Percentiles rank a stretch among this genome's conserved stretches.
Evolutionary conservation across 768 basidiomycete genomes (phyloP).

Genomic region (Cystobasidium ongulense): DNA sequence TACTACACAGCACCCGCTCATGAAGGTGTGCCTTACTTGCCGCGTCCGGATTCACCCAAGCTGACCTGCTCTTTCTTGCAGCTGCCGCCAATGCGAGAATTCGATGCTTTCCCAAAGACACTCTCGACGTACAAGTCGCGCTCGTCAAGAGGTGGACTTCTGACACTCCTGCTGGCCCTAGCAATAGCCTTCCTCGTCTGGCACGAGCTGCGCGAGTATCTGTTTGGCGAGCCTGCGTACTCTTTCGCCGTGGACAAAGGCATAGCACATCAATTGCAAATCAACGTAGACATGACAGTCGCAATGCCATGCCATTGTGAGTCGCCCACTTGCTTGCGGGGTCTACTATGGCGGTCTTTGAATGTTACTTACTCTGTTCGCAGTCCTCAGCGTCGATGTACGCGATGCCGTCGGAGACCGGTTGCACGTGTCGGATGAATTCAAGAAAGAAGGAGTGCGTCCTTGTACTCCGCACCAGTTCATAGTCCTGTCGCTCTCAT

Average conservation of each 20-base stretch:
- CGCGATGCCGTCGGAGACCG: constrained; percentile 91
- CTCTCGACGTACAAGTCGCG: constrained; percentile 71
- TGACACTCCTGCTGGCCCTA: constrained; percentile 61
- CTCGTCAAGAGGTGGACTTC: constrained; percentile 69
- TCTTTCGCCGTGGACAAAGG: constrained; percentile 76
- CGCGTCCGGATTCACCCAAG: neutral
- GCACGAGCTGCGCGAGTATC: constrained; percentile 80
- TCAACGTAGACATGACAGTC: constrained; percentile 87
- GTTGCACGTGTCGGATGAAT: constrained; percentile 66
- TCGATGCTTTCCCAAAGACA: constrained; percentile 82
- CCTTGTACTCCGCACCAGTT: constrained; percentile 7
- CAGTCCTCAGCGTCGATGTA: constrained; percentile 78
- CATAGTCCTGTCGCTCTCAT: neutral
- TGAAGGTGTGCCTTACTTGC: constrained; percentile 7
- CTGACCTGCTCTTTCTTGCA: neutral
- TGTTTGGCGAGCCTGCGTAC: constrained; percentile 88
- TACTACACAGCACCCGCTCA: constrained; percentile 15
- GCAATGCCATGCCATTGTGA: constrained; percentile 87
- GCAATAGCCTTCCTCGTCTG: constrained; percentile 66
- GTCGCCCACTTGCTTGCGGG: constrained; percentile 44
- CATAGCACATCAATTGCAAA: constrained; percentile 57
- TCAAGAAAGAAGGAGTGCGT: constrained; percentile 74
- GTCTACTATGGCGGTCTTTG: constrained; percentile 7
- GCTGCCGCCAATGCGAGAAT: constrained; percentile 51
- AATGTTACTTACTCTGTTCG: neutral